These are phyloP conservation scores for Nepenthes alata DNA, from an alignment of 179 eudicot genomes.

Conservation along the genomic window DNA sequence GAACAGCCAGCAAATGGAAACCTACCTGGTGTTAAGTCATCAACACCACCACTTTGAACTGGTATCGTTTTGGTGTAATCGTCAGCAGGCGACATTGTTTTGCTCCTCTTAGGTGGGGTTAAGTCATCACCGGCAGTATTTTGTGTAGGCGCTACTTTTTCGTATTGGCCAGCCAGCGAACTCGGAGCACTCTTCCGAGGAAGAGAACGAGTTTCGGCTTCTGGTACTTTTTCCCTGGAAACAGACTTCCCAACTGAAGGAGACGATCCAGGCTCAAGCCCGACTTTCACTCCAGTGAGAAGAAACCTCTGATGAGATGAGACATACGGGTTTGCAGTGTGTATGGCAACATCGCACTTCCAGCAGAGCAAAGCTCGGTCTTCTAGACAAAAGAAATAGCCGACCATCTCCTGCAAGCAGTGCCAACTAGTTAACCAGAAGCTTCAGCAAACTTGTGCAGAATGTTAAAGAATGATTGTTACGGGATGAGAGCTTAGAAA, in stretches of 20 bases:
- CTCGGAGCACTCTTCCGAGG: slow-evolving; percentile 20
- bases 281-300: slow-evolving; percentile 80
- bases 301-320: slow-evolving; percentile 68
- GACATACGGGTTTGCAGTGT: slow-evolving; percentile 49
- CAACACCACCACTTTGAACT: slow-evolving; percentile 19
- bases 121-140: slow-evolving; percentile 23
- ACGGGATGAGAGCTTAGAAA: too few species aligned
- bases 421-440: slow-evolving; percentile 1
- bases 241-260: slow-evolving; percentile 41
- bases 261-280: slow-evolving; percentile 47
- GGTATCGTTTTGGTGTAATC: slow-evolving; percentile 14
- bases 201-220: slow-evolving; percentile 27
- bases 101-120: slow-evolving; percentile 25
- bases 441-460: too few species aligned
- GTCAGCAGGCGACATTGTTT: slow-evolving; percentile 21
- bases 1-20: slow-evolving; percentile 46
- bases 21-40: slow-evolving; percentile 33
- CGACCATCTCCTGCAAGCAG: slow-evolving; percentile 58
- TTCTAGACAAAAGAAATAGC: slow-evolving; percentile 84
- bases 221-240: slow-evolving; percentile 37
- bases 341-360: slow-evolving; percentile 79
- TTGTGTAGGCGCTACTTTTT: slow-evolving; percentile 21
- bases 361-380: slow-evolving; percentile 81
- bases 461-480: too few species aligned
- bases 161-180: slow-evolving; percentile 22